Percentiles rank a stretch among this genome's conserved stretches.
phyloP scores from a whole-genome alignment of 176 grass and related monocot genomes.

The Carex parvula region DNA sequence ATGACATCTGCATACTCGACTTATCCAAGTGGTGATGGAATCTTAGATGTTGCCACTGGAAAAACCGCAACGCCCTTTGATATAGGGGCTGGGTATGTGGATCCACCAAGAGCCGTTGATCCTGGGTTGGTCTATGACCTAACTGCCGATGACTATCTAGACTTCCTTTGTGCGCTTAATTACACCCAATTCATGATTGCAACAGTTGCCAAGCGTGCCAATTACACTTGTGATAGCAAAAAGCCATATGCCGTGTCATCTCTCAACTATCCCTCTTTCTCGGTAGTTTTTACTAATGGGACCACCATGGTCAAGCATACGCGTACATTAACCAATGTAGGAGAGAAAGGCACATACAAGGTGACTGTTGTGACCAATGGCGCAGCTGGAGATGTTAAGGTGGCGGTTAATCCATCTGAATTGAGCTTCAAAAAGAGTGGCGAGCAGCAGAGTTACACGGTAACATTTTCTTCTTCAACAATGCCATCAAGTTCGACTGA shows the following conservation, averaged over 20 bases:
- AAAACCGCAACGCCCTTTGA: constrained; percentile 61
- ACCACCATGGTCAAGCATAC: constrained; percentile 60
- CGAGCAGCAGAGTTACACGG: constrained; percentile 81
- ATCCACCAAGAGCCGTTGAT: constrained; percentile 65
- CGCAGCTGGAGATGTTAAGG: constrained; percentile 37
- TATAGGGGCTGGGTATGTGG: constrained; percentile 85
- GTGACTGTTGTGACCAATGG: constrained; percentile 30
- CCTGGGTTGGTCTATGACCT: constrained; percentile 84
- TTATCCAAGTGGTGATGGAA: constrained; percentile 51
- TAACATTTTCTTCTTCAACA: constrained; percentile 49
- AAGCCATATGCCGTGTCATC: constrained; percentile 42
- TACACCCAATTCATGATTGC: constrained; percentile 75
- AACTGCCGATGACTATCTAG: constrained; percentile 57
- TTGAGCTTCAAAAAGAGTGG: constrained; percentile 56
- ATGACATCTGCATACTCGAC: constrained; percentile 72
- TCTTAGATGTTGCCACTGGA: constrained; percentile 75
- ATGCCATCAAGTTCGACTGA: constrained; percentile 45
- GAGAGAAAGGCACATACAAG: constrained; percentile 64
- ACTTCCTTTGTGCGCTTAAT: constrained; percentile 86
- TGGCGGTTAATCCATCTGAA: constrained; percentile 54
- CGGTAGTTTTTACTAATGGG: constrained; percentile 36
- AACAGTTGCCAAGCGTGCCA: constrained; percentile 45
- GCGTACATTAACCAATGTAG: constrained; percentile 75
- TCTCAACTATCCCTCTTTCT: constrained; percentile 95
- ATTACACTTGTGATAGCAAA: constrained; percentile 44